These are phyloP conservation scores for Podochytrium sp. DNA, from an alignment of 192 early-diverging fungal species.

Conservation along the genomic window DNA sequence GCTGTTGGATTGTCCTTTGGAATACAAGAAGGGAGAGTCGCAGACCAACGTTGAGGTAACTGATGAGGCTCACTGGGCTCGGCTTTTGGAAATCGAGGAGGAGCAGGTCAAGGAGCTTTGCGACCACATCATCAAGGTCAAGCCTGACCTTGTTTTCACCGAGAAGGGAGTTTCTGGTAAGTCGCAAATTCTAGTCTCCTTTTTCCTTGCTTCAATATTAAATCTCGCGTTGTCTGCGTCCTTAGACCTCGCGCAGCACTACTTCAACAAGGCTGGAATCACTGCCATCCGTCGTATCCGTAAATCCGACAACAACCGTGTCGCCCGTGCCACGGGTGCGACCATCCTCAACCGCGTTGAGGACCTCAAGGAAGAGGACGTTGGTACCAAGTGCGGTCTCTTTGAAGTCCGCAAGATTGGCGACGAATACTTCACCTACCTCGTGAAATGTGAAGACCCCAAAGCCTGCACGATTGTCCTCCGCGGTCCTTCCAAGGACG, in stretches of 20 bases:
- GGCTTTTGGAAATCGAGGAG: conserved; percentile 98
- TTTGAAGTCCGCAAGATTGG: conserved; percentile 97
- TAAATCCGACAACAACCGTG: conserved; percentile 99
- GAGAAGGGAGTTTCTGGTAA: conserved; percentile 96
- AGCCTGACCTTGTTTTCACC: conserved; percentile 97
- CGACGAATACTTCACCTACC: conserved; percentile 98
- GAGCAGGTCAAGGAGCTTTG: conserved; percentile 97
- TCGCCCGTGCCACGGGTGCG: conserved; percentile 96
- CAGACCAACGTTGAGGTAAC: conserved; percentile 98
- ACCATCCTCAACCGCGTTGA: conserved; percentile 96
- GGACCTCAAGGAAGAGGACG: conserved; percentile 94
- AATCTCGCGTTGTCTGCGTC: background rate
- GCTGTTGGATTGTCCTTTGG: conserved; percentile 96
- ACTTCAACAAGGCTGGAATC: conserved; percentile 95
- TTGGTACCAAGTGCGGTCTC: conserved; percentile 92
- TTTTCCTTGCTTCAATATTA: background rate
- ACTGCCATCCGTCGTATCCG: conserved; percentile 96
- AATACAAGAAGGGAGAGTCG: conserved; percentile 99
- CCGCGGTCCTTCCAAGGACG: conserved; percentile 97
- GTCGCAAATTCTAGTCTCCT: background rate
- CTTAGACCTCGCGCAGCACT: conserved; percentile 95
- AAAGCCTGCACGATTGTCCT: conserved; percentile 98
- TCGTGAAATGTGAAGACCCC: conserved; percentile 92
- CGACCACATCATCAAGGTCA: conserved; percentile 92
- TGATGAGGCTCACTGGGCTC: conserved; percentile 95